These are phyloP conservation scores for Canna indica DNA, from an alignment of 176 grass and related monocot species.

Conservation along the genomic window DNA sequence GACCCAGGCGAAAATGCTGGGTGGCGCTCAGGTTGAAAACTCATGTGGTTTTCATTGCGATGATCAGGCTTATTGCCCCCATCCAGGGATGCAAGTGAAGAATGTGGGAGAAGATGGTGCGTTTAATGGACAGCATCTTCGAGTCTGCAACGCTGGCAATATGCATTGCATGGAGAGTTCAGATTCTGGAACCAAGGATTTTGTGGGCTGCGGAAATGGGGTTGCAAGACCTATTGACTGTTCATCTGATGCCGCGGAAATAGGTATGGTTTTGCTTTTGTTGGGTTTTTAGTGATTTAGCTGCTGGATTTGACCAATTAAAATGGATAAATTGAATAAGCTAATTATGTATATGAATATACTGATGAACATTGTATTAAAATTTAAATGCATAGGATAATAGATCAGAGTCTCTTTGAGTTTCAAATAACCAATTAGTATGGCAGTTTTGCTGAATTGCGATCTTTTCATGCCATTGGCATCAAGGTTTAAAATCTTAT, in stretches of 20 bases:
- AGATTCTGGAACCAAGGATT: not conserved
- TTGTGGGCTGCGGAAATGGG: not conserved
- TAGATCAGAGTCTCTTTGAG: no score
- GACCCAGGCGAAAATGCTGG: not conserved
- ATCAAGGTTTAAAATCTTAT: no score
- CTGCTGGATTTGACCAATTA: no score
- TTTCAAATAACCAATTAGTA: no score
- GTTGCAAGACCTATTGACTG: not conserved
- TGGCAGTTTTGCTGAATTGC: no score
- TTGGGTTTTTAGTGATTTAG: no score
- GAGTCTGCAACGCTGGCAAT: not conserved
- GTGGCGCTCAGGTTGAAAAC: not conserved
- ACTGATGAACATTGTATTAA: no score
- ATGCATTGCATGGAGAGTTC: constrained; percentile 6
- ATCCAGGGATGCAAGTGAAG: constrained; percentile 4
- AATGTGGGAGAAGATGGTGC: not conserved
- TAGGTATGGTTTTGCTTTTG: not conserved
- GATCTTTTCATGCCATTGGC: no score
- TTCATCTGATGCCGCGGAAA: constrained; percentile 5
- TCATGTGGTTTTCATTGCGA: constrained; percentile 5
- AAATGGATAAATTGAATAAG: no score
- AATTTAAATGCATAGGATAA: no score
- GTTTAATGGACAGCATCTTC: not conserved
- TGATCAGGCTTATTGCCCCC: constrained; percentile 1
- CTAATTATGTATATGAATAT: no score